These are phyloP conservation scores for Amaranthus tricolor DNA, from an alignment of 179 eudicot genomes.

Conservation along the genomic window DNA sequence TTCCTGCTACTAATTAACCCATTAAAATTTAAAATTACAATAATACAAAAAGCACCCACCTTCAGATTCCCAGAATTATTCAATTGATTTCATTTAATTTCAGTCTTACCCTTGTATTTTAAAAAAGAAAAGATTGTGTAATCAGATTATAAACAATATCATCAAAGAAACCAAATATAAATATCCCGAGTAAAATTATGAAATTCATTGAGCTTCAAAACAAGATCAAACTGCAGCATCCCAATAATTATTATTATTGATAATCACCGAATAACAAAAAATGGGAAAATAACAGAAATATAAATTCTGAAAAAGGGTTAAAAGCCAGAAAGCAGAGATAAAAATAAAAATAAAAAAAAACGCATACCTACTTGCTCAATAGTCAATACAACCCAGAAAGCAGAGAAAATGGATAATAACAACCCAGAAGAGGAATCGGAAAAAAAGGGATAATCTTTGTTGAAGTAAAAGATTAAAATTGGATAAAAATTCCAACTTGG, in stretches of 20 bases:
- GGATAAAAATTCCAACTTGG: conserved; percentile 12
- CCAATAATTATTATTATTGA: neutral
- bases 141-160: neutral
- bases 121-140: neutral
- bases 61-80: neutral
- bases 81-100: neutral
- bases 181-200: neutral
- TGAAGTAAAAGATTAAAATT: conserved; percentile 13
- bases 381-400: neutral
- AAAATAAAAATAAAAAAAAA: neutral
- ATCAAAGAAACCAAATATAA: neutral
- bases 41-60: neutral
- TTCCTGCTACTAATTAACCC: neutral
- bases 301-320: neutral
- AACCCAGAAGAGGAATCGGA: neutral
- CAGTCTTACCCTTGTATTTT: neutral
- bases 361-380: neutral
- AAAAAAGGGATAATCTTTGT: conserved; percentile 9
- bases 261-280: neutral
- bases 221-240: neutral
- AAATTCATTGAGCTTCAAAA: neutral
- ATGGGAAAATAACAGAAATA: neutral
- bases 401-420: neutral
- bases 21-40: neutral
- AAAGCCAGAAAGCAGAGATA: neutral